Evolutionary conservation across 2,329 filamentous ascomycete species (phyloP), one percentile per base, ranked within the genome.

Genomic region (Aphanocladium album): DNA sequence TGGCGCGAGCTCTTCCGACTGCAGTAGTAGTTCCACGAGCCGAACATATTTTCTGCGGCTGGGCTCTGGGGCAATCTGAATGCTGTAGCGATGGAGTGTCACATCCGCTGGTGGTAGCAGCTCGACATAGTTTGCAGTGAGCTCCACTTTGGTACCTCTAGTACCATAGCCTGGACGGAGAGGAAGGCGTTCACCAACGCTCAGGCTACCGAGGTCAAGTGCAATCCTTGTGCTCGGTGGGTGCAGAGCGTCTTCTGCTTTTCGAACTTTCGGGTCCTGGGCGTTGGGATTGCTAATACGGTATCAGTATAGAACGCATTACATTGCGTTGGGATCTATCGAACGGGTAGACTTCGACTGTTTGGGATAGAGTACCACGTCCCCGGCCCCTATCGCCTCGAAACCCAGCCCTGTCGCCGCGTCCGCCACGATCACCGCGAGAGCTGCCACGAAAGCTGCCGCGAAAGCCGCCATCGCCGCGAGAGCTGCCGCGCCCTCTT

Each of bases 21-120:
- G 65, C 17, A 72, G 49, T 12, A 73, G 41, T n/a, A 72, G 62
- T 6, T 47, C 19, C 23, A 57, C 25, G n/a, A 57, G 11, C 41
- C 54, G 39, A 27, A 21, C 6, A 14, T 33, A 30, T 19, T 57
- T 46, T 25, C 21, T 46, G 41, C 39, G 11, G 16, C n/a, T 27
- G 8, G 54, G 11, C 35, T 25, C 54, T 25, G 54, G 54, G 17
- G 11, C 43, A 25, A 57, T 33, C 39, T 57, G 54, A n/a, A 57
- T 47, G 41, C n/a, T 27, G 41, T 57, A 46, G 11, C 25, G 39
- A 47, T 57, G n/a, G 12, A 57, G 27, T 17, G 16, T 21, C 25
- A 57, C 14, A 9, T 55, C 21, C 21, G 37, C 39, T 30, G 52
- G 52, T 9, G 52, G 52, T 37, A 55, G 41, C 23, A 55, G 27